phyloP scores from a whole-genome alignment of 2,329 filamentous ascomycete genomes.

The Trichoderma koningii region DNA sequence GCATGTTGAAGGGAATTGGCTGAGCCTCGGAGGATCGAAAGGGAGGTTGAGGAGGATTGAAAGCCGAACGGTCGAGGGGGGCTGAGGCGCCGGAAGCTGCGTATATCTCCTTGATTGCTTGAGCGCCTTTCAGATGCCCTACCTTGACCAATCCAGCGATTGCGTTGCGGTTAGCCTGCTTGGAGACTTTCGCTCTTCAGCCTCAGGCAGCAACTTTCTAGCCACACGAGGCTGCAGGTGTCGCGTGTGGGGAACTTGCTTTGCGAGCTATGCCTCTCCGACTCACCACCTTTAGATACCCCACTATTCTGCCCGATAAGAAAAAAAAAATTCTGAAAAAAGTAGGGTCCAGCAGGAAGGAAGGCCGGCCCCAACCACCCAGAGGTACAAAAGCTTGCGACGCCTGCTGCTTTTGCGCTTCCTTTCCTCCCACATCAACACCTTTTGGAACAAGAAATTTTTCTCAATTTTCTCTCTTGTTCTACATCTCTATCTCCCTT shows the following conservation, averaged over 20 bases:
- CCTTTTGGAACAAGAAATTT: conserved; percentile 30
- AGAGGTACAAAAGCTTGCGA: conserved; percentile 28
- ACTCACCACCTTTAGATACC: conserved; percentile 41
- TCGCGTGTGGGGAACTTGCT: conserved; percentile 24
- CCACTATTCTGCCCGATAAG: conserved; percentile 42
- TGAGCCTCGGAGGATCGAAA: conserved; percentile 25
- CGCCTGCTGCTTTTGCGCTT: conserved; percentile 8
- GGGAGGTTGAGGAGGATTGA: conserved; percentile 3
- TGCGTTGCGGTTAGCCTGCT: conserved; percentile 13
- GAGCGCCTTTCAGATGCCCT: conserved; percentile 34
- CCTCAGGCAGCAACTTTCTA: conserved; percentile 27
- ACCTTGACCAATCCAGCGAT: background rate
- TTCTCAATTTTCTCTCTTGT: conserved; percentile 20
- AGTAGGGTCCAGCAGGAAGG: conserved; percentile 7
- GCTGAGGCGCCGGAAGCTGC: conserved; percentile 26
- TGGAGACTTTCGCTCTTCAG: background rate
- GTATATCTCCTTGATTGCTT: conserved; percentile 32
- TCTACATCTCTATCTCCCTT: background rate
- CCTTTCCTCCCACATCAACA: conserved; percentile 18
- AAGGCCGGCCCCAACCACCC: conserved; percentile 28
- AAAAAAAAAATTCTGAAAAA: conserved; percentile 33
- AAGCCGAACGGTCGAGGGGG: conserved; percentile 29
- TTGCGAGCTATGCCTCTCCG: conserved; percentile 5
- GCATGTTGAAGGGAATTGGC: conserved; percentile 56
- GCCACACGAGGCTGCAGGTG: conserved; percentile 23